Base-by-base conservation (phyloP, 768 basidiomycete species). In the Neoboletus brunneissimus region DNA sequence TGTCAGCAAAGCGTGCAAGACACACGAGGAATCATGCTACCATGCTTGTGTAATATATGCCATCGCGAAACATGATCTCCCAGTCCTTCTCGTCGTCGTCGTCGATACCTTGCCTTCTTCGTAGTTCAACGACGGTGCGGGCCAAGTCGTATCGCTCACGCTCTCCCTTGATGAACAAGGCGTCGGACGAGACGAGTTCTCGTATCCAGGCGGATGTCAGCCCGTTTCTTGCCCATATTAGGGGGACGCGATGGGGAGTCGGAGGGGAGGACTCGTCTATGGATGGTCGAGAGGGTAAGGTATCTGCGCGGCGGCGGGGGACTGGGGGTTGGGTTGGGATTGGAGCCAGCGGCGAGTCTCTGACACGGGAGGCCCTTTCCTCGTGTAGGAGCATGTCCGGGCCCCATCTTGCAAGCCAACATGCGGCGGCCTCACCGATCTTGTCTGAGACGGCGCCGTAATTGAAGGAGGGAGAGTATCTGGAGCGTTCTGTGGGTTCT, bases 391-490 rank as follows among this genome's bases (percentile, higher is more conserved):
- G 78, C 59, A 96, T 78, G 66, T 97, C 94, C 13, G 73, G 68
- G 0, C 86, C 91, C 94, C 94, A 98, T 43, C 91, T 78, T 1
- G 86, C 80, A 18, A 97, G 76, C 93, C 94, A 98, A 69, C 89
- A 91, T 3, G 83, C 82, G 62, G 88, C 87, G 0, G 91, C 88
- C 72, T 96, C 93, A 13, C 94, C 94, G 54, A 97, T 91, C 75
- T 92, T 95, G 72, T 93, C 85, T 0, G 89, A 89, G 11, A 94
- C 78, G n/a, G 83, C 79, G n/a, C 94, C 94, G 64, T 97, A 96
- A 66, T 85, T 80, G 63, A 85, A 89, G 35, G 74, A 75, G 2
- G 80, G 77, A 15, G 65, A 61, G 22, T 56, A 64, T 7, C 54
- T 53, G 2, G 55, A 58, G 6, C 45, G 54, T 9, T 59, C 61